Evolutionary conservation across 768 basidiomycete species (phyloP), one percentile per base, ranked within the genome.

Genomic region (Tremella yokohamensis): DNA sequence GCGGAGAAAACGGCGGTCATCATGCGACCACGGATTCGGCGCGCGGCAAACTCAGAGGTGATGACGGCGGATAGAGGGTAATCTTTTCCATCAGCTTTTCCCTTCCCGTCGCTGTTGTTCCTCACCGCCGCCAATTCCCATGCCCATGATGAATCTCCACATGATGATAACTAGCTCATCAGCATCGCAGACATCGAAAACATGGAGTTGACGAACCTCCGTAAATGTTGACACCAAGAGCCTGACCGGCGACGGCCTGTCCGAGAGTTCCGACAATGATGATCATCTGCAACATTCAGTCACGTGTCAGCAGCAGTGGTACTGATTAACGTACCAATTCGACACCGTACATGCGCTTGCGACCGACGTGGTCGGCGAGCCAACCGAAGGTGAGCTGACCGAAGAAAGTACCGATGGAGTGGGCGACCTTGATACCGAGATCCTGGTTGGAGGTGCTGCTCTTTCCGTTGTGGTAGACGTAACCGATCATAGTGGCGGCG

Each of bases 1-100:
- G 82, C 78, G 0, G 90, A 85, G 62, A 92, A 93, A 0, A 91
- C 89, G 7, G 87, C 88, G 0, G 87, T 86, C 89, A 94, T 91
- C 76, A 94, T 84, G 20, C 90, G 82, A 47, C 90, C 90, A 64
- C 90, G 84, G 48, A 81, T 84, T 42, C 82, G 82, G 16, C 85
- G 87, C 0, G 88, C 81, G 1, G 90, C 86, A 65, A 92, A 94
- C 71, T 94, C 90, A 29, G 76, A 90, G 2, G 90, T 85, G 68
- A 93, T 92, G 68, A 90, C 86, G 16, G 90, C 87, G 52, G 83
- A 84, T 0, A 92, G 74, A 6, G 90, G 90, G 72, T 93, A 92
- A 66, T 93, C 90, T 16, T 34, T 34, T 34, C 29, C 11, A 11
- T 34, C 29, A 34, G 29, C 11, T 34, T 34, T 11, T 34, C 29